These are phyloP conservation scores for Lindgomyces ingoldianus DNA, from an alignment of 495 filamentous ascomycete genomes.

Conservation along the genomic window DNA sequence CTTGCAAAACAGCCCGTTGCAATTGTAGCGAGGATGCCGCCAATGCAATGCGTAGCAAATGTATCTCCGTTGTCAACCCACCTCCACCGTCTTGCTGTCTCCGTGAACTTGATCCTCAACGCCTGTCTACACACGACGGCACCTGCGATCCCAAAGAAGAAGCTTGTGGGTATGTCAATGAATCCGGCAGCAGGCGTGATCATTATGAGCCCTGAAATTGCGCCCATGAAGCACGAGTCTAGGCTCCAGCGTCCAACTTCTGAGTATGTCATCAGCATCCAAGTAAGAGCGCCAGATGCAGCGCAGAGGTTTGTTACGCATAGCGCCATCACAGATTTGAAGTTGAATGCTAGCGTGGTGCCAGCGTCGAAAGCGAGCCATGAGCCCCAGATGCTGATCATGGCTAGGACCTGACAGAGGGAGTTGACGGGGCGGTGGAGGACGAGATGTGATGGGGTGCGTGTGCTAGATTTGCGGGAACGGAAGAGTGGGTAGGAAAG, in stretches of 20 bases:
- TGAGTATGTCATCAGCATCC: constrained; percentile 51
- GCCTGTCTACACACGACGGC: constrained; percentile 52
- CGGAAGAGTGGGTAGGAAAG: constrained; percentile 51
- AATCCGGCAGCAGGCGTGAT: constrained; percentile 54
- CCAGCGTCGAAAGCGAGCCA: constrained; percentile 50
- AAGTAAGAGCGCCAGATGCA: constrained; percentile 50
- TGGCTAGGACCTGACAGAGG: constrained; percentile 46
- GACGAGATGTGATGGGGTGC: constrained; percentile 48
- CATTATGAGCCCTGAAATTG: constrained; percentile 53
- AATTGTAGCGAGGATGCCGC: constrained; percentile 48
- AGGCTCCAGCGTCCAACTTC: constrained; percentile 52
- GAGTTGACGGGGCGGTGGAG: constrained; percentile 54
- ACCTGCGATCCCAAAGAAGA: constrained; percentile 51
- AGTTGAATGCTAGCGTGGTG: constrained; percentile 50
- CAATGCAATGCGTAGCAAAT: constrained; percentile 52
- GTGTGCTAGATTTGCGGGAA: constrained; percentile 44
- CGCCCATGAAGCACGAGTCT: constrained; percentile 54
- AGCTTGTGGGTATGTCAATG: constrained; percentile 49
- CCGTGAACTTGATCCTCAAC: constrained; percentile 52
- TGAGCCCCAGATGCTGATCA: constrained; percentile 40
- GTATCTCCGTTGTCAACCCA: constrained; percentile 54
- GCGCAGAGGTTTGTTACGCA: constrained; percentile 56
- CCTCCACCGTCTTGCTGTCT: constrained; percentile 40
- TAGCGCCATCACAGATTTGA: constrained; percentile 52
- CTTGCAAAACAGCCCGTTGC: constrained; percentile 47